Percentiles rank a stretch among this genome's conserved stretches.
These are phyloP conservation scores for Tilletia indica DNA, from an alignment of 1,284 basidiomycete genomes.

Conservation along the genomic window DNA sequence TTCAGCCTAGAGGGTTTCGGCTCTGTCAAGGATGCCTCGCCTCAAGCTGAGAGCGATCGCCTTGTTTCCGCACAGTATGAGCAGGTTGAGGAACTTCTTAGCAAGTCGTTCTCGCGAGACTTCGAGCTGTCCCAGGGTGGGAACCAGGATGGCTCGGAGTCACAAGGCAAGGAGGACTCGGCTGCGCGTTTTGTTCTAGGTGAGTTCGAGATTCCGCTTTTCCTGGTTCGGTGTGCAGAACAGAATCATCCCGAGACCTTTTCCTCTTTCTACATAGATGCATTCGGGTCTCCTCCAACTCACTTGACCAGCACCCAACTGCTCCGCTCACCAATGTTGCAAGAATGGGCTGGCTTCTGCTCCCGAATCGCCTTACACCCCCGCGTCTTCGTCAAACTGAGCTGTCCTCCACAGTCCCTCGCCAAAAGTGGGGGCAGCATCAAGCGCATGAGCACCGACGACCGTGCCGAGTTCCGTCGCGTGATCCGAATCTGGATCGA, in stretches of 20 bases:
- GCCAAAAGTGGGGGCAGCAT: not conserved
- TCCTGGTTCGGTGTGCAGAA: too few relatives aligned
- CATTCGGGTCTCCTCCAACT: not conserved
- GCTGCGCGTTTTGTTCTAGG: not conserved
- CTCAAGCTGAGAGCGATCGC: not conserved
- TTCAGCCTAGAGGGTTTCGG: not conserved
- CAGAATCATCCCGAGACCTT: too few relatives aligned
- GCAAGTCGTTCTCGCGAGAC: constrained; percentile 1
- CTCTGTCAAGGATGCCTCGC: not conserved
- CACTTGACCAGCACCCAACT: constrained; percentile 7
- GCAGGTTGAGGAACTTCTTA: not conserved
- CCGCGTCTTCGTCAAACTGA: constrained; percentile 2
- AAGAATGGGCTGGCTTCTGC: constrained; percentile 4
- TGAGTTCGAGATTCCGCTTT: not conserved
- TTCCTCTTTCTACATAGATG: not conserved
- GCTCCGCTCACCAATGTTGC: not conserved
- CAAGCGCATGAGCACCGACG: not conserved
- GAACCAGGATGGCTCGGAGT: not conserved
- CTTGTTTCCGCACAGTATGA: not conserved
- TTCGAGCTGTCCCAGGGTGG: not conserved
- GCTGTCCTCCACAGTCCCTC: not conserved
- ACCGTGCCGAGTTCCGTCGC: constrained; percentile 5
- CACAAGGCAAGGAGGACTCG: not conserved
- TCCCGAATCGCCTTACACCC: constrained; percentile 4
- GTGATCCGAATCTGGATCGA: constrained; percentile 8